Evolutionary conservation across 2,329 filamentous ascomycete genomes (phyloP).

Genomic region (Stagonosporopsis vannaccii): DNA sequence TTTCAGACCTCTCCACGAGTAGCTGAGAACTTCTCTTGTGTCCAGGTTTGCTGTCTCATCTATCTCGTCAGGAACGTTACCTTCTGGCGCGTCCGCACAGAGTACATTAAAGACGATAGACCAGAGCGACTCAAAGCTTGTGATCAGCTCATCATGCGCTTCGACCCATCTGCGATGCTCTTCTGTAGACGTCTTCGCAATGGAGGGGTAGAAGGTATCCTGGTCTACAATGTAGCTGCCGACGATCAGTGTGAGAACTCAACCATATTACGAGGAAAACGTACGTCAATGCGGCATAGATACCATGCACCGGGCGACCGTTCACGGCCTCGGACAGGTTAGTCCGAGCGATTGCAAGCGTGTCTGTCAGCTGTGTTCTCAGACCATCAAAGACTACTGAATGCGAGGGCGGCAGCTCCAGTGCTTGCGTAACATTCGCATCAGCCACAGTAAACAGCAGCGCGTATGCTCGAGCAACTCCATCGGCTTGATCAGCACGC

Average conservation of each 20-base stretch:
- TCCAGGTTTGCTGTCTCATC: slow-evolving; percentile 74
- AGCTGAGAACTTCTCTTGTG: slow-evolving; percentile 90
- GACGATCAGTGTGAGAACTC: neutral
- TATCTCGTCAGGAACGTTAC: slow-evolving; percentile 79
- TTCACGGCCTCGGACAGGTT: slow-evolving; percentile 70
- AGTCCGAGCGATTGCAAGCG: slow-evolving; percentile 67
- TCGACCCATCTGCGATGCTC: slow-evolving; percentile 38
- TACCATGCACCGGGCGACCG: slow-evolving; percentile 56
- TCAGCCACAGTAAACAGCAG: slow-evolving; percentile 67
- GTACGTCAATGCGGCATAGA: slow-evolving; percentile 49
- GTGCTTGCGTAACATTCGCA: slow-evolving; percentile 5
- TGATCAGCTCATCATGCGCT: slow-evolving; percentile 65
- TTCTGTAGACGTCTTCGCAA: slow-evolving; percentile 20
- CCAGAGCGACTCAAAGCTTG: slow-evolving; percentile 76
- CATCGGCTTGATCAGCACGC: slow-evolving; percentile 90
- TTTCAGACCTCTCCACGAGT: slow-evolving; percentile 93
- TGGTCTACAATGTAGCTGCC: slow-evolving; percentile 59
- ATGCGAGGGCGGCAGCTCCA: slow-evolving; percentile 36
- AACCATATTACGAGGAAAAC: neutral
- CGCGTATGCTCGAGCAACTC: slow-evolving; percentile 78
- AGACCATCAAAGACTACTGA: slow-evolving; percentile 64
- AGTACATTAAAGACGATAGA: slow-evolving; percentile 75
- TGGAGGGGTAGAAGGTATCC: slow-evolving; percentile 41
- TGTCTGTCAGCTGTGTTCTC: slow-evolving; percentile 68
- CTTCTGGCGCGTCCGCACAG: slow-evolving; percentile 94